These are phyloP conservation scores for Yamadazyma atmosphaerica DNA, from an alignment of 1,139 yeast genomes.

Conservation along the genomic window DNA sequence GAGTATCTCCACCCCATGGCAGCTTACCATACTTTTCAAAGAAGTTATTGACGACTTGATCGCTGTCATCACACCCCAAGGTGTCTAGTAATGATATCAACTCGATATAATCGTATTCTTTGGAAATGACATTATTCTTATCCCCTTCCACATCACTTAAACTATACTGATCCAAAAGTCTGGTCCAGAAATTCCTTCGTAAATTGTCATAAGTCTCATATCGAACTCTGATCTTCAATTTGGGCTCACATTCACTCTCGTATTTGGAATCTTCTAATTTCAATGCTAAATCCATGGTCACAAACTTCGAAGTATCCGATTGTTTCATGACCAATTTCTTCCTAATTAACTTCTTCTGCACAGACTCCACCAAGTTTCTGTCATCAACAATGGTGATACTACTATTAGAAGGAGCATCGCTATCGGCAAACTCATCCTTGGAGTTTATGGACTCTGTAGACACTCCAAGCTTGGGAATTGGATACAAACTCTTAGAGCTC, in stretches of 20 bases:
- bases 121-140: slow-evolving; percentile 1
- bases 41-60: slow-evolving; percentile 44
- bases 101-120: slow-evolving; percentile 51
- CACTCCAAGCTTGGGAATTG: slow-evolving; percentile 6
- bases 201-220: slow-evolving; percentile 68
- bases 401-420: slow-evolving; percentile 12
- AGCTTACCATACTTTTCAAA: slow-evolving; percentile 45
- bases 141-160: slow-evolving; percentile 30
- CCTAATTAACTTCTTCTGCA: slow-evolving; percentile 28
- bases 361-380: slow-evolving; percentile 29
- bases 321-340: slow-evolving; percentile 28
- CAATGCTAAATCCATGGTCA: slow-evolving; percentile 41
- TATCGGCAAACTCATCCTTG: slow-evolving; percentile 16
- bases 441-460: slow-evolving; percentile 7
- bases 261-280: slow-evolving; percentile 33
- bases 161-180: slow-evolving; percentile 55
- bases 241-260: slow-evolving; percentile 49
- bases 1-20: slow-evolving; percentile 55
- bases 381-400: slow-evolving; percentile 25
- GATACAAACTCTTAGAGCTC: slow-evolving; percentile 7
- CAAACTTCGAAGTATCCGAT: slow-evolving; percentile 44
- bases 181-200: slow-evolving; percentile 70
- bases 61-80: slow-evolving; percentile 59
- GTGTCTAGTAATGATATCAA: slow-evolving; percentile 59
- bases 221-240: slow-evolving; percentile 58